phyloP scores from a whole-genome alignment of 768 basidiomycete genomes.

The Pulveroboletus ravenelii region DNA sequence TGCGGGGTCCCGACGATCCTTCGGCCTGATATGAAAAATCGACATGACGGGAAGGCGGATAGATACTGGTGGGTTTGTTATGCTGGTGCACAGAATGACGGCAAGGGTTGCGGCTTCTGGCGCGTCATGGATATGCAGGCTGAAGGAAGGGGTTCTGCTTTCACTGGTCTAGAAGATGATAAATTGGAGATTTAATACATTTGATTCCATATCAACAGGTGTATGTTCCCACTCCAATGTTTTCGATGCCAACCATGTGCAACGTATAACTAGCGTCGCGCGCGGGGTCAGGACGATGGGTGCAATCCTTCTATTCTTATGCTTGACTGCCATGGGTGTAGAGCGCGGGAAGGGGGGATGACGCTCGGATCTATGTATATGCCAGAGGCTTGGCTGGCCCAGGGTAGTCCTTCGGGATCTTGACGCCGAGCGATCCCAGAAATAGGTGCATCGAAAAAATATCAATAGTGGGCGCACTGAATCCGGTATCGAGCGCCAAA shows the following conservation, averaged over 20 bases:
- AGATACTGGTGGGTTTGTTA: conserved; percentile 77
- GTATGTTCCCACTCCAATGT: not conserved
- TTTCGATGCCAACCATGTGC: conserved; percentile 1
- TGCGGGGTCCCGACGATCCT: conserved; percentile 69
- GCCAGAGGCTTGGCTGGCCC: not conserved
- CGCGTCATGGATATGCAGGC: conserved; percentile 62
- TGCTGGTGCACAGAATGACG: conserved; percentile 77
- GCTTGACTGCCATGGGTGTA: not conserved
- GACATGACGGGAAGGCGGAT: conserved; percentile 48
- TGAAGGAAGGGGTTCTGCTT: conserved; percentile 59
- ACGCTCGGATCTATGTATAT: too few relatives aligned
- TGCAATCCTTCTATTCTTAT: not conserved
- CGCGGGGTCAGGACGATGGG: not conserved
- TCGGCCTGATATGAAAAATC: conserved; percentile 75
- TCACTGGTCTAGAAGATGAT: conserved; percentile 16
- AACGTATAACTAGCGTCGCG: not conserved
- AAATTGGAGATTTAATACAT: not conserved
- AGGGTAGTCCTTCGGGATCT: not conserved
- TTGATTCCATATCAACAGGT: not conserved
- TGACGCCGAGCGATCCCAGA: not conserved
- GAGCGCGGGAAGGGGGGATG: not conserved
- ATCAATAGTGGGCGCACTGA: not conserved
- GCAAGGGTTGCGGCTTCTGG: conserved; percentile 77
- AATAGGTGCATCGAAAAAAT: not conserved
- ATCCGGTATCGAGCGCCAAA: not conserved